These are phyloP conservation scores for Trypanosoma avium DNA, from an alignment of 208 protist genomes.

Conservation along the genomic window DNA sequence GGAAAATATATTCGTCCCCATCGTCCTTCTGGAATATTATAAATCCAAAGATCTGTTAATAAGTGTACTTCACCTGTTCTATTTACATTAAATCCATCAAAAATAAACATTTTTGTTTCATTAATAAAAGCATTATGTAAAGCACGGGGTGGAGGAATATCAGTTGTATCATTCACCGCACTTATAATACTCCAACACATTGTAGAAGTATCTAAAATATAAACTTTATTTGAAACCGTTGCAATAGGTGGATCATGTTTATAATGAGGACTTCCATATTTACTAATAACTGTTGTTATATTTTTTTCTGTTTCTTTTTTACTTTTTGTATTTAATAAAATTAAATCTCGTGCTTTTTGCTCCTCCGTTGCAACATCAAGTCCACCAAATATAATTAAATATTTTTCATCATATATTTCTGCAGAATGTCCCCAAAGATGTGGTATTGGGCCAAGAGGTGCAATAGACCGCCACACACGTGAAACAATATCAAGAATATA, in stretches of 20 bases:
- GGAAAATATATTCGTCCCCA: constrained; percentile 24
- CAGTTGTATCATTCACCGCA: background rate
- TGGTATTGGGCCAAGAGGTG: background rate
- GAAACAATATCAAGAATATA: constrained; percentile 27
- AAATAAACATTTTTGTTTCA: constrained; percentile 24
- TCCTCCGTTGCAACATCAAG: constrained; percentile 29
- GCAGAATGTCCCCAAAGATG: constrained; percentile 36
- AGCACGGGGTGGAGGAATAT: constrained; percentile 14
- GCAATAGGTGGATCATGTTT: constrained; percentile 19
- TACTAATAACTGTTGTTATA: background rate
- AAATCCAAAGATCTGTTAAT: constrained; percentile 25
- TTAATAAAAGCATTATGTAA: constrained; percentile 24
- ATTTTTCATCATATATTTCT: constrained; percentile 8
- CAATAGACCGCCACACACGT: constrained; percentile 26
- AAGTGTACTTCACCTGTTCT: background rate
- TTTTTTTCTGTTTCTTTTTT: too few relatives aligned
- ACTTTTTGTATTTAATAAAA: too few relatives aligned
- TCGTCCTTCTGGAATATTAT: constrained; percentile 16
- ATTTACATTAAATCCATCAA: constrained; percentile 28
- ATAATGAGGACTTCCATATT: constrained; percentile 4
- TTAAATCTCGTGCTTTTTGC: too few relatives aligned
- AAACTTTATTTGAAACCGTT: constrained; percentile 3
- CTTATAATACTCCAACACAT: background rate
- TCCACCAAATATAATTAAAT: constrained; percentile 31
- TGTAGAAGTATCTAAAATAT: background rate